A percentile compares a stretch with the other conserved stretches of the same genome.
Conservation (phyloP, 495 filamentous ascomycete species). For the Ramalina intermedia region DNA sequence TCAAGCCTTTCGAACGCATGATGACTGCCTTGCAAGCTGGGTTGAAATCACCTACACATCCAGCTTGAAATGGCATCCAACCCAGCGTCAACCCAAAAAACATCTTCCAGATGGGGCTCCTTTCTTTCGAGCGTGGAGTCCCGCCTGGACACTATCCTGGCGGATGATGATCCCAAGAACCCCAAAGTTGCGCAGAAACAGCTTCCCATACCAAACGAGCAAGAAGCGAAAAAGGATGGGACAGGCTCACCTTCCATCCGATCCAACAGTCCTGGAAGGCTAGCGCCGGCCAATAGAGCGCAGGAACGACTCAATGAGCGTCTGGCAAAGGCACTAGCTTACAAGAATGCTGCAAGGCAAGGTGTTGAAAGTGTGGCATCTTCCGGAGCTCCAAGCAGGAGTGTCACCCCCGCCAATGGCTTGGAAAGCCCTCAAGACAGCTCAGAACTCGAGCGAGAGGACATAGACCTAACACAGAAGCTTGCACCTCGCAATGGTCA, state of each 20-base stretch:
- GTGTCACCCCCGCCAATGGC: slow-evolving; percentile 21
- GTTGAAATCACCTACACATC: not conserved
- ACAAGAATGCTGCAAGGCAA: slow-evolving; percentile 20
- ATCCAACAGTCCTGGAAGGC: slow-evolving; percentile 16
- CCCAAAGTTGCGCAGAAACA: not conserved
- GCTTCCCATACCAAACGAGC: slow-evolving; percentile 18
- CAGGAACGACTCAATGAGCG: slow-evolving; percentile 79
- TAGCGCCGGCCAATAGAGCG: slow-evolving; percentile 40
- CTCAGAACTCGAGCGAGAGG: slow-evolving; percentile 6
- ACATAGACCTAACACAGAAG: not conserved
- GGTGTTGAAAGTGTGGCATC: slow-evolving; percentile 13
- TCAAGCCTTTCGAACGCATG: no score
- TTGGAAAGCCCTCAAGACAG: slow-evolving; percentile 8
- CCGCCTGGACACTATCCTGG: slow-evolving; percentile 77
- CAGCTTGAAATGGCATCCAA: slow-evolving; percentile 12
- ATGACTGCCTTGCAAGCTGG: not conserved
- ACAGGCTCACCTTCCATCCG: slow-evolving; percentile 12
- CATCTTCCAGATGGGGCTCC: slow-evolving; percentile 54
- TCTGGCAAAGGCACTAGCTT: slow-evolving; percentile 52
- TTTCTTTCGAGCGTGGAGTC: slow-evolving; percentile 90
- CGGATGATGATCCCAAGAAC: slow-evolving; percentile 46
- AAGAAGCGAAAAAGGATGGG: slow-evolving; percentile 11
- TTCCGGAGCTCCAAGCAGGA: slow-evolving; percentile 19
- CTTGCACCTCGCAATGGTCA: not conserved
- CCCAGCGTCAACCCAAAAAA: slow-evolving; percentile 9